phyloP scores from a whole-genome alignment of 768 basidiomycete genomes.

The Mycena galericulata region DNA sequence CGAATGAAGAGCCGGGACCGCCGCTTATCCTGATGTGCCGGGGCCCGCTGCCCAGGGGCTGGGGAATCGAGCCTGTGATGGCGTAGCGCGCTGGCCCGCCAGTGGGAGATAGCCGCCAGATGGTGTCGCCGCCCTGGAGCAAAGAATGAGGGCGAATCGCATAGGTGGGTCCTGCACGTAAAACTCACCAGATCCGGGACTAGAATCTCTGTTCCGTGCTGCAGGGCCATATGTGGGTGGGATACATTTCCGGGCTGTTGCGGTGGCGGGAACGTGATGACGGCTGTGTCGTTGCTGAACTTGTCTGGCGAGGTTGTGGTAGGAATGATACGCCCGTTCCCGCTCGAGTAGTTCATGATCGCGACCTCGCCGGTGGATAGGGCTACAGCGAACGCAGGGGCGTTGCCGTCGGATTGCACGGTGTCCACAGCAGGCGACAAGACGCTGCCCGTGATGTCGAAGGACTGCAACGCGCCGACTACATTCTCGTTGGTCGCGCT shows the following conservation, averaged over 20 bases:
- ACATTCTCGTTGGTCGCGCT: conserved; percentile 72
- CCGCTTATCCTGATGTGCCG: conserved; percentile 58
- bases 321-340: conserved; percentile 66
- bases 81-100: conserved; percentile 57
- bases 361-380: conserved; percentile 71
- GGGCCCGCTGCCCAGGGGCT: conserved; percentile 74
- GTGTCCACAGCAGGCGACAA: conserved; percentile 60
- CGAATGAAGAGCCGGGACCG: conserved; percentile 30
- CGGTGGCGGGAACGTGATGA: conserved; percentile 68
- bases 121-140: conserved; percentile 70
- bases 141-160: background rate
- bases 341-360: conserved; percentile 68
- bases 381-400: conserved; percentile 63
- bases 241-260: conserved; percentile 55
- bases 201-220: conserved; percentile 67
- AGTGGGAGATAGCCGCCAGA: conserved; percentile 71
- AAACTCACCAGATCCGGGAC: conserved; percentile 71
- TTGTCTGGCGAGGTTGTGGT: conserved; percentile 51
- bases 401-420: conserved; percentile 60
- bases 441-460: conserved; percentile 60
- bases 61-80: conserved; percentile 71
- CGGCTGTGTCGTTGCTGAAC: conserved; percentile 50
- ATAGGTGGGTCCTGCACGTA: background rate
- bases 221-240: conserved; percentile 75
- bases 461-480: conserved; percentile 67